Conservation (phyloP, 768 basidiomycete species). For the Leccinum disarticulatum region DNA sequence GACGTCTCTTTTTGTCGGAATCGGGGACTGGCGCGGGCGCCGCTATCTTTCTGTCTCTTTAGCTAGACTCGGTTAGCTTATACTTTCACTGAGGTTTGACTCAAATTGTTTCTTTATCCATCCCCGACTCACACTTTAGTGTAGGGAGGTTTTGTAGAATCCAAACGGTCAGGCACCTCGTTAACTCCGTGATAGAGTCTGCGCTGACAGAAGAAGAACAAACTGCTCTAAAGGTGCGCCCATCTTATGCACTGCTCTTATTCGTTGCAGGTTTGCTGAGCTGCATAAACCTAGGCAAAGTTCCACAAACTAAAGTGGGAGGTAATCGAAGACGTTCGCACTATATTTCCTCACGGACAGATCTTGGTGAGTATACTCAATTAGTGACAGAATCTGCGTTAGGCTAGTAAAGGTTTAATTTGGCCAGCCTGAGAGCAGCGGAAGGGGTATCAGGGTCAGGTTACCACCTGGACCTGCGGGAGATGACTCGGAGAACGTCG, state of each 20-base stretch:
- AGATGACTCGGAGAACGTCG: neutral
- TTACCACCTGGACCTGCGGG: constrained; percentile 18
- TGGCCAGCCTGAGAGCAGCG: no score
- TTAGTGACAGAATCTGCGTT: neutral
- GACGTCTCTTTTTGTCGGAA: no score
- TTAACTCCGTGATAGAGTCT: constrained; percentile 19
- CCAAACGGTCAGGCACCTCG: constrained; percentile 10
- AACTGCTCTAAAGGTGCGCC: constrained; percentile 19
- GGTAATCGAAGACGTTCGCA: constrained; percentile 28
- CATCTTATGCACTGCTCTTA: neutral
- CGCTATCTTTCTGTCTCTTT: no score
- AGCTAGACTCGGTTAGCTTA: no score
- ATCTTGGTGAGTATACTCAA: constrained; percentile 21
- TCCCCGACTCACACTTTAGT: no score
- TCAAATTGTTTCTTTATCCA: no score
- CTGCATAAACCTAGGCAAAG: constrained; percentile 18
- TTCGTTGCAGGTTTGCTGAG: neutral
- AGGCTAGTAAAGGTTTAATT: neutral
- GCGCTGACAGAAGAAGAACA: constrained; percentile 26
- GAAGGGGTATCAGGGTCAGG: constrained; percentile 19
- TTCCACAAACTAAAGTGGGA: constrained; percentile 31
- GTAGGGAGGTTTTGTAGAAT: no score
- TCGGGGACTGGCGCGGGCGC: no score
- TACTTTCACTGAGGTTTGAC: no score
- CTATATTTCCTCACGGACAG: constrained; percentile 29